Evolutionary conservation across 2,329 filamentous ascomycete genomes (phyloP).

Genomic region (Paecilomyces variotii): DNA sequence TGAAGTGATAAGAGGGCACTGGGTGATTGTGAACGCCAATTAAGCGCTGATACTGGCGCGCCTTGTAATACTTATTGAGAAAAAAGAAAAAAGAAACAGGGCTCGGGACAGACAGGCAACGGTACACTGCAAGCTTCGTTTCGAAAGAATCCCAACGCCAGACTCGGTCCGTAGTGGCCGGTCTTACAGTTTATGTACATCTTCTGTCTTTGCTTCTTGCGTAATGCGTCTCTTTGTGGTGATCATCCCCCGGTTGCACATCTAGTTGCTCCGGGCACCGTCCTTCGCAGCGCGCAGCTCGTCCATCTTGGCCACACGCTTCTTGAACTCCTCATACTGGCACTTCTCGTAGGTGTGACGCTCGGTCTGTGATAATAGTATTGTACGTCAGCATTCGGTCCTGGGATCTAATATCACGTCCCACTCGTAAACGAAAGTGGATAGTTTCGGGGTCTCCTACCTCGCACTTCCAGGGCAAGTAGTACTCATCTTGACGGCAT

Average conservation of each 20-base stretch:
- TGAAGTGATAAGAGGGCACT: neutral
- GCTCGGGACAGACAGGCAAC: neutral
- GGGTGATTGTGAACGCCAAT: neutral
- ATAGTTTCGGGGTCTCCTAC: constrained; percentile 47
- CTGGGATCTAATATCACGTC: neutral
- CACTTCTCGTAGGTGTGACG: constrained; percentile 98
- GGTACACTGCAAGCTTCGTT: neutral
- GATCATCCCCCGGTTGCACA: neutral
- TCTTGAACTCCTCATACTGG: constrained; percentile 98
- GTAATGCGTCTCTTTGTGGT: constrained; percentile 5
- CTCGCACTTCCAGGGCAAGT: constrained; percentile 95
- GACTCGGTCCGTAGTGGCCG: constrained; percentile 26
- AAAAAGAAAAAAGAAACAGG: neutral
- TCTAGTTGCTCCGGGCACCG: constrained; percentile 74
- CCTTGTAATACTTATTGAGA: neutral
- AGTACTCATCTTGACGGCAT: constrained; percentile 86
- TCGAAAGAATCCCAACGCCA: constrained; percentile 25
- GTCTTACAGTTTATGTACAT: constrained; percentile 34
- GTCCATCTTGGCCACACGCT: constrained; percentile 97
- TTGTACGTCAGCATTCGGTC: constrained; percentile 4
- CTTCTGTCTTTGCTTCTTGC: constrained; percentile 20
- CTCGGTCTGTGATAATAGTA: constrained; percentile 60
- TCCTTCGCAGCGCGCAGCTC: constrained; percentile 81
- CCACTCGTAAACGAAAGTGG: neutral
- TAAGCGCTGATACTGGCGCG: neutral